Evolutionary conservation across 2,329 filamentous ascomycete species (phyloP), one percentile per base, ranked within the genome.

Genomic region (Tolypocladium capitatum): DNA sequence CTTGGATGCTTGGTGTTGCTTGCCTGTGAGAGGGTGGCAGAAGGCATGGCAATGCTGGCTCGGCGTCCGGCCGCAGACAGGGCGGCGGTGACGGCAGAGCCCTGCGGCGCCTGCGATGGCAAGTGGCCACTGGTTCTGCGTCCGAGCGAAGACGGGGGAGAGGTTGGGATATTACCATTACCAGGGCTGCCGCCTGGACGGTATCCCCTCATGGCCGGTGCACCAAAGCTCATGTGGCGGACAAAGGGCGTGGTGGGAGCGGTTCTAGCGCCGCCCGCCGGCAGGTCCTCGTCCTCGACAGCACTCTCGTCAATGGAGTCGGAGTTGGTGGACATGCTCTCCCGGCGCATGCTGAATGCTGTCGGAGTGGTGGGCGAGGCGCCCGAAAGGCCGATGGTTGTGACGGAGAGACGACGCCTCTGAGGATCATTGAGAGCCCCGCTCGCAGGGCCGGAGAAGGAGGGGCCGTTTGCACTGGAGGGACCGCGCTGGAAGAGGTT

Each of bases 211-310:
- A 86, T 78, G 66, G 81, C 83, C 63, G 88, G 80, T 51, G 84
- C 84, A 51, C 91, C 90, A 60, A 95, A 94, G 68, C 90, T 96
- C 72, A 95, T 82, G 50, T 90, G 84, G 56, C 90, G 83, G 50
- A 78, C 78, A 61, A 90, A 91, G 32, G 89, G 86, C 13, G 84
- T 86, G 46, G 72, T 76, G 32, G 86, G 82, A 16, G 76, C 74
- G 55, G 76, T 78, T 59, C 73, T 76, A 35, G 70, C 62, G 48
- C 66, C 65, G 46, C 66, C 63, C n/a, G 70, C 64, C 35, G 71
- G 66, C 47, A 71, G 68, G 21, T 81, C 78, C 38, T 81, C 78
- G 50, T 90, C 85, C 52, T 87, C 83, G 51, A 84, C 75, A 44
- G 83, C 84, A 56, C 69, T 83, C 65, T 90, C 86, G 54, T 90